Percentiles rank a stretch among this genome's conserved stretches.
phyloP scores from a whole-genome alignment of 140 eudicot species.

The Bidens hawaiensis region DNA sequence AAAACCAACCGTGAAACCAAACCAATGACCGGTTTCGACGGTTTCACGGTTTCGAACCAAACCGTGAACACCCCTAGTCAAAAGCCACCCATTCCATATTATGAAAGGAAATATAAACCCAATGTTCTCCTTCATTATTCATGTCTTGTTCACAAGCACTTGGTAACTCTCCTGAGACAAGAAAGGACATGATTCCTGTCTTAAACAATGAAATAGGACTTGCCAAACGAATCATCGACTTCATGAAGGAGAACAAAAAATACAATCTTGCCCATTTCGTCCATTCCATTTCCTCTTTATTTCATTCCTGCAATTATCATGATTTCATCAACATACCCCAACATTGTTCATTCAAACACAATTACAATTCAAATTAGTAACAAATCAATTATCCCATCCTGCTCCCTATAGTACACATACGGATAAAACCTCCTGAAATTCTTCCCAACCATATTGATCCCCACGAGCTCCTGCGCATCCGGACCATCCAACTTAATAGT shows the following conservation, averaged over 20 bases:
- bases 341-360: not conserved
- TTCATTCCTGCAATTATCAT: too few relatives aligned
- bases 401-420: constrained; percentile 8
- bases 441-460: constrained; percentile 20
- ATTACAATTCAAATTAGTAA: not conserved
- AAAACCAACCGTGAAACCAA: too few relatives aligned
- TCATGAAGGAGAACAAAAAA: not conserved
- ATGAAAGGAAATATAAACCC: constrained; percentile 72
- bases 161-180: constrained; percentile 47
- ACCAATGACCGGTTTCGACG: too few relatives aligned
- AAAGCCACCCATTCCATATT: constrained; percentile 75
- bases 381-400: not conserved
- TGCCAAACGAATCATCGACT: constrained; percentile 6
- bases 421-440: constrained; percentile 14
- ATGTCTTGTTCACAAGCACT: constrained; percentile 50
- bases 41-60: too few relatives aligned
- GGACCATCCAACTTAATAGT: not conserved
- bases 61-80: too few relatives aligned
- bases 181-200: constrained; percentile 34
- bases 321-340: not conserved
- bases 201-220: not conserved
- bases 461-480: constrained; percentile 4
- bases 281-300: too few relatives aligned
- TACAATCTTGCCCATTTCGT: too few relatives aligned
- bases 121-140: constrained; percentile 40